Evolutionary conservation across 139 green algal genomes (phyloP).

Genomic region (Chlorella sp.): DNA sequence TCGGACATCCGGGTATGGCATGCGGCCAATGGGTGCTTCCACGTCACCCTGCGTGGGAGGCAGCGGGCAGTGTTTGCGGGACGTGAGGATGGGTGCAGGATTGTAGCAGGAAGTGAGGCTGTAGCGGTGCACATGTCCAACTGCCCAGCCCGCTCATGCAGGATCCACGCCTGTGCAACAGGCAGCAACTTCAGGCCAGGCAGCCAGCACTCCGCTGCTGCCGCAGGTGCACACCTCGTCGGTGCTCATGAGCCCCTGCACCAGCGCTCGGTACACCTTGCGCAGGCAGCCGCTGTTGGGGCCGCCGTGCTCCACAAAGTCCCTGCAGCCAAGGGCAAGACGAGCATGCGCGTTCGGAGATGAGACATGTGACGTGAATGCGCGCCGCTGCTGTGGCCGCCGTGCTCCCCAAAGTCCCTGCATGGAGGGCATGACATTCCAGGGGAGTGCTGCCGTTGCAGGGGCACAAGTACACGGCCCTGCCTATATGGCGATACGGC

Average conservation of each 20-base stretch:
- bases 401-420: no score
- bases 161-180: no score
- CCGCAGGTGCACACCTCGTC: not conserved
- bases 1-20: slow-evolving; percentile 35
- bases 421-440: no score
- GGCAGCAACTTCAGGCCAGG: not conserved
- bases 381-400: no score
- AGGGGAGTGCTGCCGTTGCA: no score
- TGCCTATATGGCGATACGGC: no score
- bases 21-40: slow-evolving; percentile 47
- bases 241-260: slow-evolving; percentile 20
- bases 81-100: no score
- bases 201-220: not conserved
- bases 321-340: not conserved
- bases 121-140: no score
- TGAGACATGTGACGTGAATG: no score
- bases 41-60: slow-evolving; percentile 28
- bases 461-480: no score
- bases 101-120: not conserved
- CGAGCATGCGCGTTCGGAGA: no score
- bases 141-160: no score
- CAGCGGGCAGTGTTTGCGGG: not conserved
- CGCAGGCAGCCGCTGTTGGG: not conserved
- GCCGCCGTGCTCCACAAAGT: slow-evolving; percentile 30
- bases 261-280: slow-evolving; percentile 56